Percentiles rank a stretch among this genome's conserved stretches.
These are phyloP conservation scores for Epicoccum sorghinum DNA, from an alignment of 2,329 filamentous ascomycete species.

Conservation along the genomic window DNA sequence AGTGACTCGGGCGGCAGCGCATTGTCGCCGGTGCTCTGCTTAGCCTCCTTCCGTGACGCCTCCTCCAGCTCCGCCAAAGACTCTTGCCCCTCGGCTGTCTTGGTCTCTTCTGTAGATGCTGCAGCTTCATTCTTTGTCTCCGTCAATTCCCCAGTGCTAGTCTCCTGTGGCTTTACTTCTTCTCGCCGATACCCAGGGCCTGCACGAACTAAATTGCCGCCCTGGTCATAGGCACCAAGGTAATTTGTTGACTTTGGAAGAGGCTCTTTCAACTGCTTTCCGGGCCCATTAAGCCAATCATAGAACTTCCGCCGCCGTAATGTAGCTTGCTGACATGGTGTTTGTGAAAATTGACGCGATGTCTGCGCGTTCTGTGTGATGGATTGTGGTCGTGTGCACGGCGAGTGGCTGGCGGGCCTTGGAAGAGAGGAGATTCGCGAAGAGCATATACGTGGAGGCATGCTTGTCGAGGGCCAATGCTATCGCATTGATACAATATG, in stretches of 20 bases:
- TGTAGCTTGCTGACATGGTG: conserved; percentile 51
- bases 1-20: conserved; percentile 38
- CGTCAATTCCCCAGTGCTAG: conserved; percentile 22
- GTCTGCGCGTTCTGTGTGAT: conserved; percentile 29
- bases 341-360: conserved; percentile 46
- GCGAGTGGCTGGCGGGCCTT: conserved; percentile 22
- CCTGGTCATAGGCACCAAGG: conserved; percentile 59
- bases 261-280: conserved; percentile 56
- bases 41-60: conserved; percentile 28
- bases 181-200: conserved; percentile 29
- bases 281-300: conserved; percentile 64
- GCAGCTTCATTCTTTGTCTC: conserved; percentile 31
- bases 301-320: conserved; percentile 62
- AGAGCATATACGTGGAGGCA: conserved; percentile 45
- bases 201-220: conserved; percentile 55
- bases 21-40: conserved; percentile 28
- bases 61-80: conserved; percentile 36
- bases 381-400: conserved; percentile 31
- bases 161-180: conserved; percentile 20
- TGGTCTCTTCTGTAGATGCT: conserved; percentile 30
- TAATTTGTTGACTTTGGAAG: conserved; percentile 61
- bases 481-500: conserved; percentile 37
- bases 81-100: conserved; percentile 37
- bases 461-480: conserved; percentile 25
- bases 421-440: conserved; percentile 34